Base-by-base conservation (phyloP, 306 rosid species). In the Acacia acuminata region DNA sequence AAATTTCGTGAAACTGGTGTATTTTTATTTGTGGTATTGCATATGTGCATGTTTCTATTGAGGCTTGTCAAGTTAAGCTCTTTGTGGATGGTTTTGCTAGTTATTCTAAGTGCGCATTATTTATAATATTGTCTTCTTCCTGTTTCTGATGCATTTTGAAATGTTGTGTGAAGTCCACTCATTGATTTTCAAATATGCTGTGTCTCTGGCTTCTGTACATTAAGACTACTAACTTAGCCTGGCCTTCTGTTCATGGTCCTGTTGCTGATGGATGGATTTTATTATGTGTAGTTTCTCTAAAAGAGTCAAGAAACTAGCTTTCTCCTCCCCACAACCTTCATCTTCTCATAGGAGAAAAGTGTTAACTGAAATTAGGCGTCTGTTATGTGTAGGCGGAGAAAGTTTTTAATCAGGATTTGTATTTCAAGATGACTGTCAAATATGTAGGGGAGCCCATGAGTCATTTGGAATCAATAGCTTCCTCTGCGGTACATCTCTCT, bases 391-490 rank as follows among this genome's bases (percentile, higher is more conserved):
- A 94, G 98, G 91, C 98, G 22, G 98, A 94, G 88, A 94, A 94
- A 87, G 98, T 92, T 86, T 94, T 85, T 86, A 92, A 94, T 77
- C 98, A 94, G 84, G 98, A 92, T 83, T 82, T 94, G 81, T 94
- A 91, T 84, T 94, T 91, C 87, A 94, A 94, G 96, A 92, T 79
- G 88, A 84, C 98, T 85, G 95, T 88, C 81, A 94, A 85, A 88
- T 86, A 87, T 79, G 98, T 90, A 68, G 98, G 98, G 78, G 98
- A 94, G 85, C 98, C 98, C 4, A 94, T 94, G 97, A 85, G 91
- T 48, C 98, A 94, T 84, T 82, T 94, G 96, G 98, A 94, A 85
- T 89, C 98, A 76, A 94, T 94, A 87, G 86, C 98, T 80, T 94
- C 98, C 65, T 94, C 98, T 47, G 98, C 96, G 85, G 97, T 93